Evolutionary conservation across 306 rosid species (phyloP), one percentile per base, ranked within the genome.

Genomic region (Carpinus fangiana): DNA sequence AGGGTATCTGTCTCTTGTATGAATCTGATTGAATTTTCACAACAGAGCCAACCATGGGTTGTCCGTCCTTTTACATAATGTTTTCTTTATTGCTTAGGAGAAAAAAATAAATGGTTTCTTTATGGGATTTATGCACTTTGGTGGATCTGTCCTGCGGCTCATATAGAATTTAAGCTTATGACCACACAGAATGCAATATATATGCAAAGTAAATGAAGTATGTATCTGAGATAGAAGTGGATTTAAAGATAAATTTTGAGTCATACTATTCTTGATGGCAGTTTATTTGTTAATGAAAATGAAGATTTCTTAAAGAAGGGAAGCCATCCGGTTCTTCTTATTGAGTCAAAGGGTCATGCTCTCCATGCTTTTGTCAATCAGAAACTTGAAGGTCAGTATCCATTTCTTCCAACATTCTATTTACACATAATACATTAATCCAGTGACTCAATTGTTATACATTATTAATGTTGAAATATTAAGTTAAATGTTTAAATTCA

Each of bases 301-400:
- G 98, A 94, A 75, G 94, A 43, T 70, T 89, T 94, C 85, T 82
- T 92, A 78, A 87, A 87, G 85, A 92, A 89, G 13, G 97, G 92
- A 84, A 92, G 86, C 77, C 83, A 78, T 2, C 94, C 97, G 65
- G 76, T 88, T 81, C 97, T 94, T 78, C 78, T 84, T 41, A 87
- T 90, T 75, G 91, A 94, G 80, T 94, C 98, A 78, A 90, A 81
- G 72, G 98, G 97, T 28, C 97, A 94, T 84, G 95, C 96, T 74
- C 88, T 94, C 79, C 97, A 94, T 87, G 96, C 89, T 61, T 94
- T 94, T 70, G 93, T 92, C 82, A 94, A 94, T 82, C 86, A 86
- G 79, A 87, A 88, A 81, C 87, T 88, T 76, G 88, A 84, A 92
- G 98, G 98, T 94, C 73, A 85, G 77, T 80, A 20, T 43, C 47